Evolutionary conservation across 2,329 filamentous ascomycete species (phyloP).

Genomic region (Dothideomycetes sp.): DNA sequence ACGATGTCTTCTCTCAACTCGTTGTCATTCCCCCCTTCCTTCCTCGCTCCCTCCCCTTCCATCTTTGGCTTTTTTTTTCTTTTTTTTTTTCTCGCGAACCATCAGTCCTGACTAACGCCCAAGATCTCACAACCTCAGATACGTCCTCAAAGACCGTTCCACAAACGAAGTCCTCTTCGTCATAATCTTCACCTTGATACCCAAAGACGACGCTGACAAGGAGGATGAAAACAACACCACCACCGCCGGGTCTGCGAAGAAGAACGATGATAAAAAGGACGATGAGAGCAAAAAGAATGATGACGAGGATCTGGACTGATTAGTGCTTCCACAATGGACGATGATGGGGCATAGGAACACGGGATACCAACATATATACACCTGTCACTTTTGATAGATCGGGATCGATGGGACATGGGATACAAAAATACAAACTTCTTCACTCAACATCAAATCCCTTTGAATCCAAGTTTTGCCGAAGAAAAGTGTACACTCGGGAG

Average conservation of each 20-base stretch:
- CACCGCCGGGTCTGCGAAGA: not conserved
- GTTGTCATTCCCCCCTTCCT: conserved; percentile 42
- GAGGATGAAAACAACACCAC: conserved; percentile 13
- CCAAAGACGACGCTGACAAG: conserved; percentile 50
- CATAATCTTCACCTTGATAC: conserved; percentile 68
- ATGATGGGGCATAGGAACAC: too few relatives aligned
- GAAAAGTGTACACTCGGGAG: too few relatives aligned
- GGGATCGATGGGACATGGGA: too few relatives aligned
- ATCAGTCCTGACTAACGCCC: conserved; percentile 20
- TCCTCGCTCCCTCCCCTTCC: conserved; percentile 24
- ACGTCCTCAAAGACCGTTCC: conserved; percentile 73
- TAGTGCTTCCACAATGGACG: too few relatives aligned
- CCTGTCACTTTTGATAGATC: too few relatives aligned
- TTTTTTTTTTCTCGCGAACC: conserved; percentile 6
- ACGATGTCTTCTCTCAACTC: too few relatives aligned
- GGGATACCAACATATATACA: too few relatives aligned
- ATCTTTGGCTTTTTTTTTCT: conserved; percentile 23
- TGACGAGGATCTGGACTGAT: too few relatives aligned
- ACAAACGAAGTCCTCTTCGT: conserved; percentile 72
- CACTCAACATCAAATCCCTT: too few relatives aligned
- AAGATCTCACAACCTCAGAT: conserved; percentile 79
- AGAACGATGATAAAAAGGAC: conserved; percentile 8
- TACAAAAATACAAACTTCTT: too few relatives aligned
- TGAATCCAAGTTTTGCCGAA: too few relatives aligned
- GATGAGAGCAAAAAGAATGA: too few relatives aligned